Evolutionary conservation across 345 rosid genomes (phyloP).

Genomic region (Dovyalis caffra): DNA sequence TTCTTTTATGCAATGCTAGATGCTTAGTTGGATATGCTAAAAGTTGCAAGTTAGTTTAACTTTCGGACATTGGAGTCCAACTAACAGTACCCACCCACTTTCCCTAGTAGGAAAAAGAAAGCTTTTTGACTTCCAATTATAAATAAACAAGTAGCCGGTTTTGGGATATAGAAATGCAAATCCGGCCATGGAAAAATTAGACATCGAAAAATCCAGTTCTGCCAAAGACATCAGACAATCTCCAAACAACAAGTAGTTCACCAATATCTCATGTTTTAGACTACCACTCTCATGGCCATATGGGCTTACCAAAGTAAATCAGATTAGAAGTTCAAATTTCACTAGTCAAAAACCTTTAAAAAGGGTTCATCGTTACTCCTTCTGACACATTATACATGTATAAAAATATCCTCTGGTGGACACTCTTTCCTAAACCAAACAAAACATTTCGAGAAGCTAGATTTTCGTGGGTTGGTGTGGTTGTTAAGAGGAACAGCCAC

Average conservation of each 20-base stretch:
- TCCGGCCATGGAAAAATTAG: not conserved
- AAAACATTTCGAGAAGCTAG: not conserved
- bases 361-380: not conserved
- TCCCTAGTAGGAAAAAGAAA: not conserved
- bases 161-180: not conserved
- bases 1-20: not conserved
- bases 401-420: not conserved
- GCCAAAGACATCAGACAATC: not conserved
- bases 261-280: slow-evolving; percentile 12
- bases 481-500: slow-evolving; percentile 30
- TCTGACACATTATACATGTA: not conserved
- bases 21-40: not conserved
- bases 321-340: not conserved
- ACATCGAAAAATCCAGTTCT: not conserved
- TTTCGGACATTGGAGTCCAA: no score
- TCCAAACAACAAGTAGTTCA: slow-evolving; percentile 25
- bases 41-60: not conserved
- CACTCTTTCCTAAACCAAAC: slow-evolving; percentile 26
- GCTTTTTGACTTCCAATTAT: not conserved
- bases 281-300: not conserved
- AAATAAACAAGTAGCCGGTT: no score
- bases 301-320: not conserved
- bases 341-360: not conserved
- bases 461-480: slow-evolving; percentile 25
- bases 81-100: not conserved